A percentile compares a stretch with the other conserved stretches of the same genome.
Conservation (phyloP, 176 grass and related monocot genomes). For the Stipa capillata region DNA sequence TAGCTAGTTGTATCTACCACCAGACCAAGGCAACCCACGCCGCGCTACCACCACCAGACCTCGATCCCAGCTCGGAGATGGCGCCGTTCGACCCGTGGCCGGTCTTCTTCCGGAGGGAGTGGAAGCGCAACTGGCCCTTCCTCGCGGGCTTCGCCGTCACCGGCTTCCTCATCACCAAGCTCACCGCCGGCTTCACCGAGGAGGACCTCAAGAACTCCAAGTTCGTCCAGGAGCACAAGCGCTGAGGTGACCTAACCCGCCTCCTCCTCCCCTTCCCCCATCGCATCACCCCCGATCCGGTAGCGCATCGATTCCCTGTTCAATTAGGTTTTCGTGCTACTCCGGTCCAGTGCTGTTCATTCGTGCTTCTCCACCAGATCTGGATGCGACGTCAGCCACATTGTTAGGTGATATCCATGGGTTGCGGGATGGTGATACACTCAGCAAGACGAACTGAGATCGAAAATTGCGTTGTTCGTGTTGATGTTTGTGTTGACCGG, state of each 20-base stretch:
- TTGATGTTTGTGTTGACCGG: not conserved
- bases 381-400: not conserved
- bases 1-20: too few species aligned
- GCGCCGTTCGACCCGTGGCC: slow-evolving; percentile 71
- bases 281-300: not conserved
- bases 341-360: not conserved
- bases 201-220: slow-evolving; percentile 63
- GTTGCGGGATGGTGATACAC: not conserved
- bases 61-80: not conserved
- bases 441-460: not conserved
- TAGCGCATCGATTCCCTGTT: too few species aligned
- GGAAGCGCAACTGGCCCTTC: slow-evolving; percentile 70
- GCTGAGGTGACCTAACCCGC: too few species aligned
- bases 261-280: too few species aligned
- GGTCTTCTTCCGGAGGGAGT: slow-evolving; percentile 85
- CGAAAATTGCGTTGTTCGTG: not conserved
- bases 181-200: slow-evolving; percentile 58
- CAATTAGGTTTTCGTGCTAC: not conserved
- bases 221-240: slow-evolving; percentile 65
- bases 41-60: too few species aligned
- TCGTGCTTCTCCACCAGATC: not conserved
- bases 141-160: slow-evolving; percentile 73
- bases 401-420: not conserved
- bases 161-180: slow-evolving; percentile 49
- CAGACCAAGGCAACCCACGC: too few species aligned